Evolutionary conservation across 2,329 filamentous ascomycete species (phyloP).

Genomic region (Cladorrhinum sp.): DNA sequence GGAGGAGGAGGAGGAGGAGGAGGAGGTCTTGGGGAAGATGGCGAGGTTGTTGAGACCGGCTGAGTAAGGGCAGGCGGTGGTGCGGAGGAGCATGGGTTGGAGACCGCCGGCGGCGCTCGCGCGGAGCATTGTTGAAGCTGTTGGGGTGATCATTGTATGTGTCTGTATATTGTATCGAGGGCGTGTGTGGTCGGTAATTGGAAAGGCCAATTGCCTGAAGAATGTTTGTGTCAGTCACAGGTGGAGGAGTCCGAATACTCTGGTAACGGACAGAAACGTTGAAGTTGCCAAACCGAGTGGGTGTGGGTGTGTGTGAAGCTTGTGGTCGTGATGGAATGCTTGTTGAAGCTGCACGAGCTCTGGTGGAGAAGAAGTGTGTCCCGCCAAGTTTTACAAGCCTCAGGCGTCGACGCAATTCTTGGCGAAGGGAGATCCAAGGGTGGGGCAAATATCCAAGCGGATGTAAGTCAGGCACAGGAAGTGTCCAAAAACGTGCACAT

Average conservation of each 20-base stretch:
- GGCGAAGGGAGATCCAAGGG: conserved; percentile 9
- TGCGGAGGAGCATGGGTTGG: conserved; percentile 30
- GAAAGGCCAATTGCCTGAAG: too few species aligned
- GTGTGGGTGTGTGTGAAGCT: not conserved
- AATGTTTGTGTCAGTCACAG: too few species aligned
- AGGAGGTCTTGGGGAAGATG: conserved; percentile 9
- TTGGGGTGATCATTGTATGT: conserved; percentile 31
- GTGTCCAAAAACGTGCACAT: too few species aligned
- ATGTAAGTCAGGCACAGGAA: not conserved
- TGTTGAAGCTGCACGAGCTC: conserved; percentile 8
- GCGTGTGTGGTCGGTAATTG: too few species aligned
- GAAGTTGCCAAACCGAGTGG: not conserved
- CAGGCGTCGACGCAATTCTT: conserved; percentile 7
- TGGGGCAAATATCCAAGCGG: not conserved
- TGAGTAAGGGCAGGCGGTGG: conserved; percentile 32
- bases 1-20: conserved; percentile 5
- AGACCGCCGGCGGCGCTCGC: conserved; percentile 29
- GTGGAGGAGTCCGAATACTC: not conserved
- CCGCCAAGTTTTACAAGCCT: conserved; percentile 17
- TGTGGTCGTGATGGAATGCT: conserved; percentile 12
- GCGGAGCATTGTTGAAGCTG: conserved; percentile 33
- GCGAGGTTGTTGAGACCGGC: conserved; percentile 21
- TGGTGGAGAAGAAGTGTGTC: conserved; percentile 17
- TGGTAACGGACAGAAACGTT: not conserved
- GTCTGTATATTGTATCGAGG: not conserved